These are phyloP conservation scores for Neurospora sp. DNA, from an alignment of 495 filamentous ascomycete species.

Conservation along the genomic window DNA sequence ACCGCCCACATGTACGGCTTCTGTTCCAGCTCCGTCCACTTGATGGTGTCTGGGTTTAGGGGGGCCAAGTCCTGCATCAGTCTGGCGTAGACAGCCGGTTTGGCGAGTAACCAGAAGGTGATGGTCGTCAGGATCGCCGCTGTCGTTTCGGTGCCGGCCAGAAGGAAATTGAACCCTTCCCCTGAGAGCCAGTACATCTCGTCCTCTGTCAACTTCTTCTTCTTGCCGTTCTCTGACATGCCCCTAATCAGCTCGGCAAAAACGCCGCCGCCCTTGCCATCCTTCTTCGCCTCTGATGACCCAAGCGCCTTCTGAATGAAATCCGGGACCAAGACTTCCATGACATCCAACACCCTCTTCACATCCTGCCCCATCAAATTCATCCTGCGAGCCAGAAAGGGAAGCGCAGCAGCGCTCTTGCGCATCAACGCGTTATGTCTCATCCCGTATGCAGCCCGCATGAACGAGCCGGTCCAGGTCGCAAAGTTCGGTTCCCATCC, in stretches of 20 bases:
- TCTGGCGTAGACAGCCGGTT: conserved; percentile 14
- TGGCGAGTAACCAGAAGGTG: conserved; percentile 22
- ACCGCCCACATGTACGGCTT: conserved; percentile 39
- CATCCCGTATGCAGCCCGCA: conserved; percentile 24
- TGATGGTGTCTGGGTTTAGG: conserved; percentile 9
- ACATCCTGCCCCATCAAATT: conserved; percentile 17
- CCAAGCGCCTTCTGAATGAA: conserved; percentile 9
- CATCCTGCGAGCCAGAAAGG: conserved; percentile 3
- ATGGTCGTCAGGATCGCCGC: conserved; percentile 20
- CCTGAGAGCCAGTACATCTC: conserved; percentile 20
- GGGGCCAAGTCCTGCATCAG: conserved; percentile 21
- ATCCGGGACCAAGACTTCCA: conserved; percentile 12
- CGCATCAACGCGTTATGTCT: conserved; percentile 8
- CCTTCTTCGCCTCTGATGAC: too few relatives aligned
- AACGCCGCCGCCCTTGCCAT: conserved; percentile 8
- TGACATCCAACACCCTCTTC: conserved; percentile 5
- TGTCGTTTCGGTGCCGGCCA: conserved; percentile 23
- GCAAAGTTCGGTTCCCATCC: conserved; percentile 16
- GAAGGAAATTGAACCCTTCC: conserved; percentile 20
- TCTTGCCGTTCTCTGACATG: neutral
- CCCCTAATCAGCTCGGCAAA: conserved; percentile 13
- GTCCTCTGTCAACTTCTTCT: conserved; percentile 8
- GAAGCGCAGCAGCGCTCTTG: conserved; percentile 7
- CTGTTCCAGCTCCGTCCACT: conserved; percentile 23
- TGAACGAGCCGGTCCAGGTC: conserved; percentile 15